A percentile compares a stretch with the other conserved stretches of the same genome.
phyloP scores from a whole-genome alignment of 768 basidiomycete genomes.

The Boletus rubescentipes region DNA sequence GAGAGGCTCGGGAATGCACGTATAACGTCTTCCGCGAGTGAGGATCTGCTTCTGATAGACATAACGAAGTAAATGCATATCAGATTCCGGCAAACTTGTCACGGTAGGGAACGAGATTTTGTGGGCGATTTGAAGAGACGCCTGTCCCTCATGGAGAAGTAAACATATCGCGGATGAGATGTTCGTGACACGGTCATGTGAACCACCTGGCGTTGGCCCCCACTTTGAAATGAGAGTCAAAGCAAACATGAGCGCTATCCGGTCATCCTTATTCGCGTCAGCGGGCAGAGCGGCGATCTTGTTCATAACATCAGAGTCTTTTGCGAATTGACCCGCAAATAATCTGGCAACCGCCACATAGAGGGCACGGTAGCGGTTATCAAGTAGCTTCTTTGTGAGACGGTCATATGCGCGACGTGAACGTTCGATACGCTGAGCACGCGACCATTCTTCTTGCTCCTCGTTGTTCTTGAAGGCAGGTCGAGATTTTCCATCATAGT shows the following conservation, averaged over 20 bases:
- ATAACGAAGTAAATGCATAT: constrained; percentile 48
- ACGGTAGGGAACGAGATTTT: constrained; percentile 16
- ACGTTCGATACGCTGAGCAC: constrained; percentile 17
- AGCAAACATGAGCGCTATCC: constrained; percentile 3
- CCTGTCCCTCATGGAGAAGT: constrained; percentile 45
- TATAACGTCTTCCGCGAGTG: constrained; percentile 49
- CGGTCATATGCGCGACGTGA: constrained; percentile 33
- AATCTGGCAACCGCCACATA: constrained; percentile 63
- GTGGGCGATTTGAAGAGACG: constrained; percentile 8
- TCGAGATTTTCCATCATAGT: constrained; percentile 21
- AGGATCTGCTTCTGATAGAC: constrained; percentile 61
- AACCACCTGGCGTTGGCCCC: constrained; percentile 59
- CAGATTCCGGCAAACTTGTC: constrained; percentile 35
- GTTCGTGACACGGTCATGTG: constrained; percentile 64
- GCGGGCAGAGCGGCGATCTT: constrained; percentile 36
- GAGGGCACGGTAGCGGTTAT: constrained; percentile 57
- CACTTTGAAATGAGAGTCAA: constrained; percentile 67
- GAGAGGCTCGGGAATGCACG: constrained; percentile 52
- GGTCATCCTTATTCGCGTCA: constrained; percentile 23
- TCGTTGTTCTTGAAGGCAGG: constrained; percentile 23
- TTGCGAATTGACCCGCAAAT: constrained; percentile 50
- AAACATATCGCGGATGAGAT: constrained; percentile 62
- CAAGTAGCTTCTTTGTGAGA: constrained; percentile 42
- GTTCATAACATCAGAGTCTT: constrained; percentile 45
- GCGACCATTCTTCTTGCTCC: constrained; percentile 26